Conservation (phyloP, 345 rosid genomes). For the Schrenkiella parvula region DNA sequence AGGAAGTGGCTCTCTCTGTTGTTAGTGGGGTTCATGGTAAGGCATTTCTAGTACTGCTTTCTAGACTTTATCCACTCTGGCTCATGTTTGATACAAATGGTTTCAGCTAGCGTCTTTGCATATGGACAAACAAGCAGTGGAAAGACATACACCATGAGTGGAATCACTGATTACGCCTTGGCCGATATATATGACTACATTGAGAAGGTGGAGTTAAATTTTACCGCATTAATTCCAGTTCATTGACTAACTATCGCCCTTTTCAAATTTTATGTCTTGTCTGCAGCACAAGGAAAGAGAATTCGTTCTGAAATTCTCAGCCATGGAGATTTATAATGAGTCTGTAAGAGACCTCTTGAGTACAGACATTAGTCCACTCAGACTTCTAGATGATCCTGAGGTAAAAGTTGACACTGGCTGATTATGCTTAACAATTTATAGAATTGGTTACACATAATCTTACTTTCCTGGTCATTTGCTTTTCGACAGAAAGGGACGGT, state of each 20-base stretch:
- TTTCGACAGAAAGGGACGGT: conserved; percentile 72
- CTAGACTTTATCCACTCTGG: conserved; percentile 26
- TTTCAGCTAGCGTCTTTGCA: conserved; percentile 90
- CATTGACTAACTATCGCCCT: not conserved
- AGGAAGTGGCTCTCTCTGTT: conserved; percentile 79
- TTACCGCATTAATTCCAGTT: not conserved
- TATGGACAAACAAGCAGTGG: conserved; percentile 99
- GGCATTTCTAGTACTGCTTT: conserved; percentile 30
- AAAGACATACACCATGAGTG: conserved; percentile 89
- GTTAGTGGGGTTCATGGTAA: conserved; percentile 73
- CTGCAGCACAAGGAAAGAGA: conserved; percentile 80
- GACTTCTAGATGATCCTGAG: conserved; percentile 95
- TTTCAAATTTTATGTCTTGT: not conserved
- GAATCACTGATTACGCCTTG: conserved; percentile 70
- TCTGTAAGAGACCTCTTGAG: conserved; percentile 89
- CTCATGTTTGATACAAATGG: conserved; percentile 10
- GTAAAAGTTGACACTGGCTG: conserved; percentile 42
- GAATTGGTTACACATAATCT: conserved; percentile 14
- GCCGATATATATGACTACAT: conserved; percentile 79
- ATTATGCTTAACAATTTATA: not conserved
- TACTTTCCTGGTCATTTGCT: conserved; percentile 22
- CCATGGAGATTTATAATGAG: conserved; percentile 95
- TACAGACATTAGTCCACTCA: conserved; percentile 60
- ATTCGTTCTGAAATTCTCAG: conserved; percentile 74
- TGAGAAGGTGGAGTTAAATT: conserved; percentile 45